These are phyloP conservation scores for Fusarium armeniacum DNA, from an alignment of 2,329 filamentous ascomycete genomes.

Conservation along the genomic window DNA sequence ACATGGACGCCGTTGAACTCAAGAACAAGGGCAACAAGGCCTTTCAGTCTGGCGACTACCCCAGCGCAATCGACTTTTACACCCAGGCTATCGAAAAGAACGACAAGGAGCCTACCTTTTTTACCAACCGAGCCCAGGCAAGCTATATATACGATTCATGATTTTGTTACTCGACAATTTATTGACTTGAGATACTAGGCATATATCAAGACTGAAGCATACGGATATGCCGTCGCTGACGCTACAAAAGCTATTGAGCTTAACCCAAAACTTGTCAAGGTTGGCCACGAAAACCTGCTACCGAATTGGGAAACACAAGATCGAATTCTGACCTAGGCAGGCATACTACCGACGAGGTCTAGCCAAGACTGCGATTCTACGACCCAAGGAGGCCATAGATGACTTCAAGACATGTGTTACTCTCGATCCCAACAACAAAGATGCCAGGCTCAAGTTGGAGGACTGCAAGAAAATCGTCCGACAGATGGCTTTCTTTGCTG, in stretches of 20 bases:
- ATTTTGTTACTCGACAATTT: slow-evolving; percentile 49
- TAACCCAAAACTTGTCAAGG: slow-evolving; percentile 90
- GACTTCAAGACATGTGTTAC: slow-evolving; percentile 94
- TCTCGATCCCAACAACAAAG: slow-evolving; percentile 88
- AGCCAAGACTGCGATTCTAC: slow-evolving; percentile 90
- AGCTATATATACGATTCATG: slow-evolving; percentile 17
- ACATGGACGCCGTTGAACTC: slow-evolving; percentile 78
- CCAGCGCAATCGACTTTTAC: slow-evolving; percentile 84
- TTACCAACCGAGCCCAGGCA: slow-evolving; percentile 95
- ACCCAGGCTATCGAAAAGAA: slow-evolving; percentile 88
- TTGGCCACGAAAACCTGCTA: slow-evolving; percentile 55
- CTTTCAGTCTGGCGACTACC: slow-evolving; percentile 90
- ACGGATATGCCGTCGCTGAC: slow-evolving; percentile 92
- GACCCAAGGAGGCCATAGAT: slow-evolving; percentile 86
- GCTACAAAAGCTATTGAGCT: slow-evolving; percentile 92
- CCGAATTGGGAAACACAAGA: slow-evolving; percentile 12
- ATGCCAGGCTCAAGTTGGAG: slow-evolving; percentile 89
- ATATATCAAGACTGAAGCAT: slow-evolving; percentile 95
- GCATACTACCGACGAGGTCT: slow-evolving; percentile 95
- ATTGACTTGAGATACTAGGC: slow-evolving; percentile 66
- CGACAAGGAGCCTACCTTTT: slow-evolving; percentile 88
- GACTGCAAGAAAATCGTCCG: slow-evolving; percentile 97
- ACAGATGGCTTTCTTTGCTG: slow-evolving; percentile 91
- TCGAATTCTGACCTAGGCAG: slow-evolving; percentile 59
- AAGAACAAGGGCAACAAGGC: slow-evolving; percentile 97